Conservation (phyloP, 2,329 filamentous ascomycete genomes). For the Talaromyces sp. region DNA sequence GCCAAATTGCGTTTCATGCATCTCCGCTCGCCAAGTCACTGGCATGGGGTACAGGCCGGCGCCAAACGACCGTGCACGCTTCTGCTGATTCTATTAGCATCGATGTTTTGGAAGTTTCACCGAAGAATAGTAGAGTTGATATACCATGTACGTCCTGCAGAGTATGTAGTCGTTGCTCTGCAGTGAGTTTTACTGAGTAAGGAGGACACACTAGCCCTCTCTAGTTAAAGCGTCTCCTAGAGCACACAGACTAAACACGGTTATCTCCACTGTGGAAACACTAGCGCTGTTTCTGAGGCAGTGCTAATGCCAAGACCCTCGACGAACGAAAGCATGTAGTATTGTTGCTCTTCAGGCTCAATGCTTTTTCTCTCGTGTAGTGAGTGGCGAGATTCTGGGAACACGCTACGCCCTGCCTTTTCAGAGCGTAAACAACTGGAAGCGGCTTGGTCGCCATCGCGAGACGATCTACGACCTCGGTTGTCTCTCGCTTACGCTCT, state of each 20-base stretch:
- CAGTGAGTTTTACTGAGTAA: background rate
- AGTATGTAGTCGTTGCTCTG: no score
- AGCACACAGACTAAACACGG: background rate
- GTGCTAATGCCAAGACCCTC: constrained; percentile 6
- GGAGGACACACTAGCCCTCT: background rate
- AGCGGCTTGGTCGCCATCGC: background rate
- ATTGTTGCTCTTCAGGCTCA: background rate
- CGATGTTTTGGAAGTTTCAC: background rate
- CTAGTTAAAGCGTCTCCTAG: background rate
- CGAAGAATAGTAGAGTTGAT: background rate
- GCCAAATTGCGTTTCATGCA: constrained; percentile 1
- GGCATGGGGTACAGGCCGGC: background rate
- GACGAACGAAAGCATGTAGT: background rate
- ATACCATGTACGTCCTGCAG: background rate
- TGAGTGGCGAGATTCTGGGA: background rate
- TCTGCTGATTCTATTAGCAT: background rate
- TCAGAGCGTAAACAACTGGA: background rate
- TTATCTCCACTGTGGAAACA: constrained; percentile 2
- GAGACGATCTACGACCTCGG: background rate
- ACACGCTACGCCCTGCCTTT: background rate
- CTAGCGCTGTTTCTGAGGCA: constrained; percentile 5
- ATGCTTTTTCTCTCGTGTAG: background rate
- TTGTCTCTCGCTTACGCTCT: background rate
- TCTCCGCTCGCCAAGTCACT: background rate
- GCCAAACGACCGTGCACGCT: background rate